Conservation (phyloP, 169 alveolate genomes). For the Theileria parva region DNA sequence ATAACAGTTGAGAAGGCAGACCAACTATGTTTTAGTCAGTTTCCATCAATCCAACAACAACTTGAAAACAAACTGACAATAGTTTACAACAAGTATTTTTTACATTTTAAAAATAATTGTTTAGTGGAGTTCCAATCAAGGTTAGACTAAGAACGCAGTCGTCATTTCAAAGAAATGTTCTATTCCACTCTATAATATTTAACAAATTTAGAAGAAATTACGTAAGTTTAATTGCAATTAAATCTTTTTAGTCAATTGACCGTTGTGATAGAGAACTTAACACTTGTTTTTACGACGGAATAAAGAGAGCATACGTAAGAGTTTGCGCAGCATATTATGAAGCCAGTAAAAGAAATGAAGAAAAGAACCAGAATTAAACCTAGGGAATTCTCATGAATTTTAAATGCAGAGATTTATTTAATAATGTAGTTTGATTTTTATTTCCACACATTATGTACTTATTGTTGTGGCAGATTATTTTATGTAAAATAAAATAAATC, state of each 20-base stretch:
- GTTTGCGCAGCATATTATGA: slow-evolving; percentile 29
- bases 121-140: slow-evolving; percentile 21
- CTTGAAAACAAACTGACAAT: slow-evolving; percentile 3
- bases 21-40: neutral
- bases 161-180: slow-evolving; percentile 23
- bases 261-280: slow-evolving; percentile 57
- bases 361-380: neutral
- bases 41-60: slow-evolving; percentile 13
- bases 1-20: slow-evolving; percentile 21
- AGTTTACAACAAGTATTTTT: slow-evolving; percentile 14
- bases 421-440: neutral
- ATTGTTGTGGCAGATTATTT: neutral
- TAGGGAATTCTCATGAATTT: neutral
- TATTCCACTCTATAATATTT: slow-evolving; percentile 56
- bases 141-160: slow-evolving; percentile 26
- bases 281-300: slow-evolving; percentile 43
- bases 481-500: neutral
- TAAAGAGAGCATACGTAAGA: slow-evolving; percentile 46
- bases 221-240: slow-evolving; percentile 11
- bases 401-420: neutral
- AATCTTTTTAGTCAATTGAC: slow-evolving; percentile 52
- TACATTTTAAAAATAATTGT: neutral
- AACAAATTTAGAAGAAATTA: slow-evolving; percentile 49
- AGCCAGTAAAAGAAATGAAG: slow-evolving; percentile 2
- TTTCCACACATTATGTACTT: slow-evolving; percentile 3